phyloP scores from a whole-genome alignment of 163 green algal genomes.

The Scenedesmus sp. region DNA sequence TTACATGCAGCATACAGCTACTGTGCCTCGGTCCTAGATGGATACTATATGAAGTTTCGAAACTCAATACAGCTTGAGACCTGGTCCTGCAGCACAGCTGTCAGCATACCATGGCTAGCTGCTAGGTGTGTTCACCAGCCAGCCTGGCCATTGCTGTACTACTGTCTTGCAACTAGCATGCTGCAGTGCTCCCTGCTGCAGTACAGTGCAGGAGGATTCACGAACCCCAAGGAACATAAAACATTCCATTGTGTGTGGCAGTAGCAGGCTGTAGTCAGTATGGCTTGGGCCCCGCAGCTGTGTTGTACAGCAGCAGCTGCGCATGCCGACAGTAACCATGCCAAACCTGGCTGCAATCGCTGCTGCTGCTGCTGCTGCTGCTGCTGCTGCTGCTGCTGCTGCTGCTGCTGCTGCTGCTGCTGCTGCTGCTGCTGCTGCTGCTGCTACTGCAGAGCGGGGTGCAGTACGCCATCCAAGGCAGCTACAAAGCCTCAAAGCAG shows the following conservation, averaged over 20 bases:
- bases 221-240: not conserved
- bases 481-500: not conserved
- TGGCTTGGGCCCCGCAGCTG: not conserved
- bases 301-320: not conserved
- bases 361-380: not conserved
- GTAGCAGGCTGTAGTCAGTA: not conserved
- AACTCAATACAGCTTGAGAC: not conserved
- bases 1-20: not conserved
- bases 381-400: not conserved
- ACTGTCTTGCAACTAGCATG: not conserved
- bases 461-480: not conserved
- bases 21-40: too few species aligned
- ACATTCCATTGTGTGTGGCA: not conserved
- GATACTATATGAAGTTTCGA: not conserved
- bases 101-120: not conserved
- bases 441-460: not conserved
- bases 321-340: not conserved
- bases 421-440: not conserved
- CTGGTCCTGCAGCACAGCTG: not conserved
- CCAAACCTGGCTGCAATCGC: not conserved
- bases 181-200: not conserved
- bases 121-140: not conserved
- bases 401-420: not conserved
- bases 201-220: not conserved
- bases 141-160: not conserved